These are phyloP conservation scores for Colletotrichum lentis DNA, from an alignment of 2,329 filamentous ascomycete genomes.

Conservation along the genomic window DNA sequence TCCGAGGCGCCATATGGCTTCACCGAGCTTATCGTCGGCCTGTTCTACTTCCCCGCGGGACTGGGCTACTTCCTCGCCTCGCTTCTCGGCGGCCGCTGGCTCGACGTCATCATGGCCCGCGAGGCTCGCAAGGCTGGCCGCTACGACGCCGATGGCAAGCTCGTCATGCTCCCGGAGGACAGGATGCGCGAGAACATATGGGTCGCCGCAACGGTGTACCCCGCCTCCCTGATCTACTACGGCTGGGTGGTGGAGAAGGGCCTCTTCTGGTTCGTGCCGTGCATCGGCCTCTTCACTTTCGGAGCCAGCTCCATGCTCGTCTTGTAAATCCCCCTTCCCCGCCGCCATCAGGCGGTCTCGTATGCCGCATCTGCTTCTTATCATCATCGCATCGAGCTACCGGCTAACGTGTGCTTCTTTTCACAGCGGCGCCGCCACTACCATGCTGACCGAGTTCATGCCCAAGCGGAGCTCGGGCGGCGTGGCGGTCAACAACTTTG, in stretches of 20 bases:
- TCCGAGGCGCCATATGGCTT: conserved; percentile 73
- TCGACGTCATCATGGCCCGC: conserved; percentile 80
- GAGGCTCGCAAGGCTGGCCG: conserved; percentile 75
- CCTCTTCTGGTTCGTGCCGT: conserved; percentile 69
- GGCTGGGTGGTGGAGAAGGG: conserved; percentile 77
- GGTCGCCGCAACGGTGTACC: conserved; percentile 76
- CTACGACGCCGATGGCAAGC: conserved; percentile 70
- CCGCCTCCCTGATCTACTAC: conserved; percentile 75
- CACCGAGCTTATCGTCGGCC: conserved; percentile 72
- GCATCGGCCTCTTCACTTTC: conserved; percentile 76
- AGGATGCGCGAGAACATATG: conserved; percentile 84
- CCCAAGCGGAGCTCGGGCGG: conserved; percentile 74
- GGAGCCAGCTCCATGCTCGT: conserved; percentile 82
- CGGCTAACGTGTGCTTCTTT: conserved; percentile 27
- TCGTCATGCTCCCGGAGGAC: conserved; percentile 79
- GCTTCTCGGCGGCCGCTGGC: conserved; percentile 77
- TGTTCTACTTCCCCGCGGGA: conserved; percentile 79
- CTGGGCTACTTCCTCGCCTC: conserved; percentile 76
- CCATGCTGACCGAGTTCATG: conserved; percentile 88
- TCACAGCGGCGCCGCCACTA: conserved; percentile 68
- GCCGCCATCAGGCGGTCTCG: not conserved
- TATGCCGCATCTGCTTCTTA: not conserved
- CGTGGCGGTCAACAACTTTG: conserved; percentile 83
- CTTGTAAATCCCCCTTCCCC: conserved; percentile 55
- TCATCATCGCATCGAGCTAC: not conserved